Percentiles rank a stretch among this genome's conserved stretches.
phyloP scores from a whole-genome alignment of 2,329 filamentous ascomycete species.

The Pestalotiopsis sp. region DNA sequence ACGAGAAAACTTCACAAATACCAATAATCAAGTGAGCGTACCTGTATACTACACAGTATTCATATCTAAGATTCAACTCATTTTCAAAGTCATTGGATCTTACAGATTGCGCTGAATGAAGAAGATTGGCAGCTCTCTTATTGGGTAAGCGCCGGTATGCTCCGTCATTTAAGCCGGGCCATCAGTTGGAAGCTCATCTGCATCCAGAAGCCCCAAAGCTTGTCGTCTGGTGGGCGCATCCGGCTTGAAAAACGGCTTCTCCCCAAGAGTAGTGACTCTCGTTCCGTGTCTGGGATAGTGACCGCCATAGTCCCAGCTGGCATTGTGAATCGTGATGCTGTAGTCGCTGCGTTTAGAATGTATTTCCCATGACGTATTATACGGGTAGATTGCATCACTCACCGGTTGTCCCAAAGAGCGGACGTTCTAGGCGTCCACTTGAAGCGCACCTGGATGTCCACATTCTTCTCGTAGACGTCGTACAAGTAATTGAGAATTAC shows the following conservation, averaged over 20 bases:
- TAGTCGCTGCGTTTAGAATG: not conserved
- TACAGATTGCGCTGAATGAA: too few relatives aligned
- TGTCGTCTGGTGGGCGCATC: constrained; percentile 68
- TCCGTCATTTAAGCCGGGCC: constrained; percentile 19
- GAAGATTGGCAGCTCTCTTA: too few relatives aligned
- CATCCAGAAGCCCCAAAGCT: constrained; percentile 64
- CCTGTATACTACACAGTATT: too few relatives aligned
- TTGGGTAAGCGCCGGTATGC: too few relatives aligned
- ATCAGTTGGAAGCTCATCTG: constrained; percentile 46
- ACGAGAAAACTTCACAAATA: too few relatives aligned
- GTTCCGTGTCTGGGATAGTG: constrained; percentile 71
- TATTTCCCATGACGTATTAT: too few relatives aligned
- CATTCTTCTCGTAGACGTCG: constrained; percentile 69
- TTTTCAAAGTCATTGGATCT: too few relatives aligned
- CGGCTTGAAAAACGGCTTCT: constrained; percentile 70
- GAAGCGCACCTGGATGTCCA: constrained; percentile 74
- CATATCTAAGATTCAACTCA: too few relatives aligned
- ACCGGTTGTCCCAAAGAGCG: constrained; percentile 73
- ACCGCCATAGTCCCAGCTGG: constrained; percentile 74
- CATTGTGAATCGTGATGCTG: constrained; percentile 74
- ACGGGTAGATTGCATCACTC: constrained; percentile 22
- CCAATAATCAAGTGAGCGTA: too few relatives aligned
- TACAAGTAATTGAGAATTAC: constrained; percentile 68
- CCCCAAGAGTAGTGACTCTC: constrained; percentile 70
- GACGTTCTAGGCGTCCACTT: constrained; percentile 70